A percentile compares a stretch with the other conserved stretches of the same genome.
Evolutionary conservation across 2,329 filamentous ascomycete genomes (phyloP).

Genomic region (Keithomyces neogunnii): DNA sequence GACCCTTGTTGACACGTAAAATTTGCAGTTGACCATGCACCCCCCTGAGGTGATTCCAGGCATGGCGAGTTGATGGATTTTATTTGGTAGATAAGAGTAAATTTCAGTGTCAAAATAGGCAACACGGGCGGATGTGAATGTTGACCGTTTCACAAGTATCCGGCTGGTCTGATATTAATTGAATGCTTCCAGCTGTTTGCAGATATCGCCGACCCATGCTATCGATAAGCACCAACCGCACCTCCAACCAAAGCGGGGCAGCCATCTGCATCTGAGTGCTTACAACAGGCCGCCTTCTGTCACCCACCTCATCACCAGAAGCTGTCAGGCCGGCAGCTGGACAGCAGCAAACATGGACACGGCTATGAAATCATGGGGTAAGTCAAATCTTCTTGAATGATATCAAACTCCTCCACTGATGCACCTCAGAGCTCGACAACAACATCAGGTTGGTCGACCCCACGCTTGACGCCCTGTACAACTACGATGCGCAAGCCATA

Average conservation of each 20-base stretch:
- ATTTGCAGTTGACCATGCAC: slow-evolving; percentile 20
- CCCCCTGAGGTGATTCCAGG: too few species aligned
- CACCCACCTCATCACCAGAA: slow-evolving; percentile 9
- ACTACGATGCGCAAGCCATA: slow-evolving; percentile 63
- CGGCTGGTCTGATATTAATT: too few species aligned
- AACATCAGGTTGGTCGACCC: slow-evolving; percentile 76
- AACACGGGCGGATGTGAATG: too few species aligned
- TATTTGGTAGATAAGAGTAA: too few species aligned
- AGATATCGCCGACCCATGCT: slow-evolving; percentile 2
- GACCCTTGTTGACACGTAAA: slow-evolving; percentile 27
- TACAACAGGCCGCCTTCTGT: not conserved
- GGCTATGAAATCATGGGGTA: slow-evolving; percentile 23
- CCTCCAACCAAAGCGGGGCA: slow-evolving; percentile 15
- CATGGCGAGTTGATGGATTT: too few species aligned
- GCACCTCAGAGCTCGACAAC: slow-evolving; percentile 70
- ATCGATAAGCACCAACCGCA: slow-evolving; percentile 15
- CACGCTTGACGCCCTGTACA: slow-evolving; percentile 83
- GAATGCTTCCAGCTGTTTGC: too few species aligned
- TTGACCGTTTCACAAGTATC: too few species aligned
- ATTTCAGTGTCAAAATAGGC: too few species aligned
- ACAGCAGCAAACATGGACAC: slow-evolving; percentile 12
- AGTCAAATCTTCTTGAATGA: not conserved
- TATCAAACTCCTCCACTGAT: not conserved
- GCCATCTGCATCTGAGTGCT: slow-evolving; percentile 6
- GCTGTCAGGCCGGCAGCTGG: not conserved